Evolutionary conservation across 2,329 filamentous ascomycete genomes (phyloP).

Genomic region (Sclerotinia trifoliorum): DNA sequence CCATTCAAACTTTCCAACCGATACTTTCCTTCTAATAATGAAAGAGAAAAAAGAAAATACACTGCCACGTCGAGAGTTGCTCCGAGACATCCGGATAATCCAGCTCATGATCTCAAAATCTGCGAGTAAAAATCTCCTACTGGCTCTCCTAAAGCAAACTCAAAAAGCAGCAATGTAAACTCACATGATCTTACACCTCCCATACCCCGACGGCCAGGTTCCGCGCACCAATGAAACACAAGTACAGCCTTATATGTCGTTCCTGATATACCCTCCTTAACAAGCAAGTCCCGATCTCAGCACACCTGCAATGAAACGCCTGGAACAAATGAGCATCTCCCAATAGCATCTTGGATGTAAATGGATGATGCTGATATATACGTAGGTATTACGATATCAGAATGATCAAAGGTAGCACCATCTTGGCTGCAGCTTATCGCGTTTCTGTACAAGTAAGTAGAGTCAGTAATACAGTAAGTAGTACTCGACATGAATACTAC

Average conservation of each 20-base stretch:
- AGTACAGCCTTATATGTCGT: constrained; percentile 23
- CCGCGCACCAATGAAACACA: constrained; percentile 26
- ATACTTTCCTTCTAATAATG: neutral
- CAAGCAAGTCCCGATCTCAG: constrained; percentile 11
- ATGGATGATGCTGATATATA: constrained; percentile 12
- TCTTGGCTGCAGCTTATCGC: constrained; percentile 18
- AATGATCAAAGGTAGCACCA: constrained; percentile 22
- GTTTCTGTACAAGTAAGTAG: neutral
- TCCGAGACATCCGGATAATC: constrained; percentile 22
- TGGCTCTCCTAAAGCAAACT: constrained; percentile 1
- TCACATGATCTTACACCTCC: constrained; percentile 23
- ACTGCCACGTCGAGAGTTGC: constrained; percentile 21
- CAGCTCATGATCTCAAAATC: neutral
- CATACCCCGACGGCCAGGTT: constrained; percentile 21
- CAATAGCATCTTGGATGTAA: neutral
- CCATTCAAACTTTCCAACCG: neutral
- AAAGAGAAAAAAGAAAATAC: constrained; percentile 7
- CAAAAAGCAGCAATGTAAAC: constrained; percentile 23
- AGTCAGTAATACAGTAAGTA: neutral
- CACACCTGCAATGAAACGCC: constrained; percentile 15
- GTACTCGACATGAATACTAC: constrained; percentile 19
- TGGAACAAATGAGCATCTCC: constrained; percentile 14
- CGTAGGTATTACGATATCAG: constrained; percentile 20
- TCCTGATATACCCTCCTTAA: constrained; percentile 25
- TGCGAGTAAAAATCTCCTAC: constrained; percentile 1